phyloP scores from a whole-genome alignment of 306 rosid genomes.

The Spatholobus suberectus region DNA sequence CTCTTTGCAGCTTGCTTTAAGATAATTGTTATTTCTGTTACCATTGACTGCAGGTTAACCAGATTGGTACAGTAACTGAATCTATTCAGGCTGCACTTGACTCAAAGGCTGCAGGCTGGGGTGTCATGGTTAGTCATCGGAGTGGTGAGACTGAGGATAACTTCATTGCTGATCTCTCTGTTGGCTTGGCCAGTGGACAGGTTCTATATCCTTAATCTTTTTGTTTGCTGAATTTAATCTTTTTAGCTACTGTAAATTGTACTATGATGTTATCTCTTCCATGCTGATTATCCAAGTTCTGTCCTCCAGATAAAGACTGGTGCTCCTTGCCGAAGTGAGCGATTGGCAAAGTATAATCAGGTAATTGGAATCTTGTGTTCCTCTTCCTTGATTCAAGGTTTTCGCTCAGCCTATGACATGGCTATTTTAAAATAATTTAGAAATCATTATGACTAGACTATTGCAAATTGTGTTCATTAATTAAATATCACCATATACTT shows the following conservation, averaged over 20 bases:
- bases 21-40: conserved; percentile 2
- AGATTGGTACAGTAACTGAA: conserved; percentile 94
- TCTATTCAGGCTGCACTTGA: conserved; percentile 97
- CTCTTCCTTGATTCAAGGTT: neutral
- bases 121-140: conserved; percentile 99
- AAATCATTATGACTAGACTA: neutral
- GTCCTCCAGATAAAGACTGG: conserved; percentile 86
- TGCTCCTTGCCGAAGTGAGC: conserved; percentile 98
- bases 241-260: neutral
- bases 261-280: conserved; percentile 27
- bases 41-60: conserved; percentile 80
- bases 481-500: neutral
- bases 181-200: conserved; percentile 99
- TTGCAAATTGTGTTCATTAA: neutral
- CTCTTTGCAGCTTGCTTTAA: neutral
- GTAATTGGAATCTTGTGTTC: conserved; percentile 46
- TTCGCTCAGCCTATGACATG: neutral
- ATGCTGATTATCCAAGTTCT: conserved; percentile 48
- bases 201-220: conserved; percentile 47
- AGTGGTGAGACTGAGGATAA: conserved; percentile 99
- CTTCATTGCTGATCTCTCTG: conserved; percentile 98
- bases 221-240: conserved; percentile 12
- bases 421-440: neutral
- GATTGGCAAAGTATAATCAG: conserved; percentile 99
- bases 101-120: conserved; percentile 99